A percentile compares a stretch with the other conserved stretches of the same genome.
Conservation (phyloP, 106 monocot genomes). For the Acanthochlamys bracteata region DNA sequence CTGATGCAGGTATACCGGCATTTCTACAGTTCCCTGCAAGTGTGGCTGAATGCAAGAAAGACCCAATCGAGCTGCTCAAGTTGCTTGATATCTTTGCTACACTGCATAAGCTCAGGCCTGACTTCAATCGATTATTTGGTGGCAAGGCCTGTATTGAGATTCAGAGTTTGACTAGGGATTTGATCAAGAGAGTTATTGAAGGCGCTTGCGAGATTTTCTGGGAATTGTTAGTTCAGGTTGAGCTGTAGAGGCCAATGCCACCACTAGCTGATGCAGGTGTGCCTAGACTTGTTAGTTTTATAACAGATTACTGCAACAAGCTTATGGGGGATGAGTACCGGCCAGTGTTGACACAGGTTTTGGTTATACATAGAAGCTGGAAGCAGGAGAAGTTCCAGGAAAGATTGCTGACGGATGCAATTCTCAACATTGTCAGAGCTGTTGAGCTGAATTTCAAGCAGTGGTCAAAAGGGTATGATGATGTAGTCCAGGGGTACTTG, state of each 20-base stretch:
- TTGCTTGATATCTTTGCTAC: no score
- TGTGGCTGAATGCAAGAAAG: no score
- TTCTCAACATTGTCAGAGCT: no score
- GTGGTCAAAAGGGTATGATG: slow-evolving; percentile 28
- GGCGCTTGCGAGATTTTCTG: slow-evolving; percentile 90
- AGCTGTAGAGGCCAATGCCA: slow-evolving; percentile 47
- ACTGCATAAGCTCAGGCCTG: slow-evolving; percentile 3
- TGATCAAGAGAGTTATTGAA: slow-evolving; percentile 10
- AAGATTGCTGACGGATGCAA: no score
- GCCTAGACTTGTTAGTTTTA: slow-evolving; percentile 62
- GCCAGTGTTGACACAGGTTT: slow-evolving; percentile 53
- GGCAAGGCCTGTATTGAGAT: slow-evolving; percentile 65
- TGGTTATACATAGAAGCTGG: no score
- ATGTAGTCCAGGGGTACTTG: slow-evolving; percentile 32
- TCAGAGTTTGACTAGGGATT: slow-evolving; percentile 65
- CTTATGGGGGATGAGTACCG: slow-evolving; percentile 63
- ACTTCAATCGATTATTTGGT: slow-evolving; percentile 79
- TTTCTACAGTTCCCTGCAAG: no score
- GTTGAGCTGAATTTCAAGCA: no score
- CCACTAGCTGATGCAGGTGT: slow-evolving; percentile 63
- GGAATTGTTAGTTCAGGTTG: slow-evolving; percentile 80
- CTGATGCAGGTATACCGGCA: no score
- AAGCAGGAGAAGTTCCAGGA: no score
- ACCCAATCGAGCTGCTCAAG: no score
- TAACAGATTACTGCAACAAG: slow-evolving; percentile 67